These are phyloP conservation scores for Lactifluus hygrophoroides DNA, from an alignment of 768 basidiomycete species.

Conservation along the genomic window DNA sequence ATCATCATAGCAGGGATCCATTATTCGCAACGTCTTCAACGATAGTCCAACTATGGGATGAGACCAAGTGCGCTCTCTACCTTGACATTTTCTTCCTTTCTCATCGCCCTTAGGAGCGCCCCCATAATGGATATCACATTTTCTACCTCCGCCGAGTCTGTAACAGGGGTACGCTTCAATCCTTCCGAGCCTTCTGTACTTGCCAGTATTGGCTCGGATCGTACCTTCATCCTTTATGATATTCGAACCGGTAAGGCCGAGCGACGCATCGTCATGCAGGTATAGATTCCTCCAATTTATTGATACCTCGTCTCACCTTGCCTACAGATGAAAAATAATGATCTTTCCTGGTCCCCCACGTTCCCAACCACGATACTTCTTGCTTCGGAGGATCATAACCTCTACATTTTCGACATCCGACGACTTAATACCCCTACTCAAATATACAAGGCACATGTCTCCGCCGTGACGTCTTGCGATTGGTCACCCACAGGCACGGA, in stretches of 20 bases:
- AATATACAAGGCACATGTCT: constrained; percentile 96
- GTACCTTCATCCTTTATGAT: constrained; percentile 94
- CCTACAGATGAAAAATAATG: constrained; percentile 73
- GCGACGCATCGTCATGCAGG: constrained; percentile 83
- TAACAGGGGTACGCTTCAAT: constrained; percentile 86
- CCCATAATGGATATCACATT: constrained; percentile 84
- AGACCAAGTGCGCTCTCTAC: constrained; percentile 63
- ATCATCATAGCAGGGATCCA: constrained; percentile 85
- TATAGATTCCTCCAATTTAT: constrained; percentile 23
- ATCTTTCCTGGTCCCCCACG: constrained; percentile 92
- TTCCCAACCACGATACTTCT: constrained; percentile 86
- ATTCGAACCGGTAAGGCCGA: constrained; percentile 96
- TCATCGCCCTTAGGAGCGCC: constrained; percentile 47
- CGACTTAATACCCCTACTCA: constrained; percentile 74
- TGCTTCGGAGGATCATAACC: constrained; percentile 97
- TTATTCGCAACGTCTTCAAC: constrained; percentile 92
- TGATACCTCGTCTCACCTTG: constrained; percentile 2
- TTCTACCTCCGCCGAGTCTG: constrained; percentile 80
- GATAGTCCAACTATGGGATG: constrained; percentile 95
- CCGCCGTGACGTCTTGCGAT: constrained; percentile 93
- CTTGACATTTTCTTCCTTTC: background rate
- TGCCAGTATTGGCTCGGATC: constrained; percentile 90
- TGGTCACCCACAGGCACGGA: constrained; percentile 96
- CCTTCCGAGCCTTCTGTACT: constrained; percentile 88
- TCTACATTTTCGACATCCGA: constrained; percentile 96